phyloP scores from a whole-genome alignment of 164 flowering plant genomes.

The Tetracentron sinense region DNA sequence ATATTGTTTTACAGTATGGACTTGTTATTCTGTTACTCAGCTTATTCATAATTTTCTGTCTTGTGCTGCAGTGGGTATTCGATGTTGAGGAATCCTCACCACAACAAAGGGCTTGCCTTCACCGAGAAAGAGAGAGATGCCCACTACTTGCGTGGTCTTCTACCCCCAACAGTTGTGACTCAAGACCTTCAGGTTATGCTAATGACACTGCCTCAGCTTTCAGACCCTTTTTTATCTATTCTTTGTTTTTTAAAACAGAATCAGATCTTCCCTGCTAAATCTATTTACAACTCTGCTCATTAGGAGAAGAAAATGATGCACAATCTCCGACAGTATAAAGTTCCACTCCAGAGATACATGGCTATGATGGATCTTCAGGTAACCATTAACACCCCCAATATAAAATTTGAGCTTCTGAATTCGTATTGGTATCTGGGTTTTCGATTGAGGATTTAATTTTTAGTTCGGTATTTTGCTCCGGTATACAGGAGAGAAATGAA shows the following conservation, averaged over 20 bases:
- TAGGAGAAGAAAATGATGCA: constrained; percentile 80
- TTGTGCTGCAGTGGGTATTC: constrained; percentile 55
- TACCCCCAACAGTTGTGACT: constrained; percentile 52
- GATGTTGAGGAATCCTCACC: constrained; percentile 71
- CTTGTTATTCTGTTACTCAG: not conserved
- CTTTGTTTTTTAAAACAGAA: not conserved
- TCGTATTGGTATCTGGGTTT: not conserved
- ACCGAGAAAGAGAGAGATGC: constrained; percentile 73
- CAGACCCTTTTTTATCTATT: not conserved
- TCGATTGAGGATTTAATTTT: not conserved
- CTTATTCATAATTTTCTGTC: constrained; percentile 5
- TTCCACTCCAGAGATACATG: constrained; percentile 73
- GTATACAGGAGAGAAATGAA: constrained; percentile 63
- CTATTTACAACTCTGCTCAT: not conserved
- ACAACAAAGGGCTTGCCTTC: constrained; percentile 83
- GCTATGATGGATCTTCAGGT: constrained; percentile 89
- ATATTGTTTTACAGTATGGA: not conserved
- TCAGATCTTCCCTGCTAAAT: not conserved
- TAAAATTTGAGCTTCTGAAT: not conserved
- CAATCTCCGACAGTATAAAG: constrained; percentile 58
- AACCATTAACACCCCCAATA: not conserved
- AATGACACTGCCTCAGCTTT: not conserved
- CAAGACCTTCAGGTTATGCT: constrained; percentile 65
- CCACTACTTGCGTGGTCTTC: constrained; percentile 78
- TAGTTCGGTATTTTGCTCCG: not conserved